Percentiles rank a stretch among this genome's conserved stretches.
These are phyloP conservation scores for Sugiyamaella sp. DNA, from an alignment of 1,139 yeast genomes.

Conservation along the genomic window DNA sequence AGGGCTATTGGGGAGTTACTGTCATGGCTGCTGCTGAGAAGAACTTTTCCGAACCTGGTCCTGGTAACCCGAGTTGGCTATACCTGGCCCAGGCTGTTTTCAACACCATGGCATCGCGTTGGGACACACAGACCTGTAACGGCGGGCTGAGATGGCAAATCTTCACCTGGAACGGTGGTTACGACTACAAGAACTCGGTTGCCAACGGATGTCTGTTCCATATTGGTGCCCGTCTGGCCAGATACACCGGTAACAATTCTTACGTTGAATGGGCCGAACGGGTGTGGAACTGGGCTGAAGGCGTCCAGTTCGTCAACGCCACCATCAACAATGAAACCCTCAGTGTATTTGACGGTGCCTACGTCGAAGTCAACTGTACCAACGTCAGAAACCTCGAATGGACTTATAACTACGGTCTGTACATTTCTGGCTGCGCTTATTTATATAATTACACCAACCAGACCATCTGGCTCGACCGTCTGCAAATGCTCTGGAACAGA, in stretches of 20 bases:
- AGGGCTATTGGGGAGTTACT: slow-evolving; percentile 87
- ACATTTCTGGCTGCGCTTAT: slow-evolving; percentile 73
- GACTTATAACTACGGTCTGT: slow-evolving; percentile 80
- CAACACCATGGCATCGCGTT: slow-evolving; percentile 72
- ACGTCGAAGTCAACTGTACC: slow-evolving; percentile 58
- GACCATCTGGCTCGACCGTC: slow-evolving; percentile 58
- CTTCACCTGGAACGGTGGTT: slow-evolving; percentile 74
- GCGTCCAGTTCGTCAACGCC: slow-evolving; percentile 50
- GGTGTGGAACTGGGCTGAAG: slow-evolving; percentile 71
- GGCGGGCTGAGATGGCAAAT: slow-evolving; percentile 92
- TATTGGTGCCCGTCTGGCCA: slow-evolving; percentile 74
- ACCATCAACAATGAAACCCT: slow-evolving; percentile 42
- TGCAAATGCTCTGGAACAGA: slow-evolving; percentile 52
- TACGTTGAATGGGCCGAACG: slow-evolving; percentile 66
- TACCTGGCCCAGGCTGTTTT: slow-evolving; percentile 73
- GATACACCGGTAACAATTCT: slow-evolving; percentile 57
- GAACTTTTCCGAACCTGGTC: slow-evolving; percentile 67
- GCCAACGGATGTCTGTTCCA: slow-evolving; percentile 79
- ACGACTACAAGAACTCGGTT: slow-evolving; percentile 76
- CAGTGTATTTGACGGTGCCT: slow-evolving; percentile 61
- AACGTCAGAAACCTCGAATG: slow-evolving; percentile 58
- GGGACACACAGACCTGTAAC: slow-evolving; percentile 66
- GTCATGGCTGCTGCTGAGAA: slow-evolving; percentile 83
- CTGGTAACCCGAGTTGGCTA: slow-evolving; percentile 61
- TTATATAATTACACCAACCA: slow-evolving; percentile 67